Evolutionary conservation across 2,329 filamentous ascomycete genomes (phyloP), one percentile per base, ranked within the genome.

Genomic region (Monosporascus cannonballus): DNA sequence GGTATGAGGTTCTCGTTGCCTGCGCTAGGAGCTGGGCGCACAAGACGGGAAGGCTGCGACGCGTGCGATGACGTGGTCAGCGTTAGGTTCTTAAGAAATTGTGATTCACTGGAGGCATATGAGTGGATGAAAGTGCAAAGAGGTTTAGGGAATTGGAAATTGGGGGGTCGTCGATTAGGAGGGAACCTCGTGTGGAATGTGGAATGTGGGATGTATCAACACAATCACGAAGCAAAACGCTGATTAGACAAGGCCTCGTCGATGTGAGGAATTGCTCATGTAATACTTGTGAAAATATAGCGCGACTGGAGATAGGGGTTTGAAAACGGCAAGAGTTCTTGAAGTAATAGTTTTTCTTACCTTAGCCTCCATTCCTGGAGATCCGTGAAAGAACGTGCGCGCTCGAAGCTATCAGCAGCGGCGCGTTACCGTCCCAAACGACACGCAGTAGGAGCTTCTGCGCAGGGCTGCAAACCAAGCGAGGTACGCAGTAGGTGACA

Each of bases 1-100:
- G 77, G 73, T 48, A 76, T 70, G 54, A 77, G 72, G 70, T 94
- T 94, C 72, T 95, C 90, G 73, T 90, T 87, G 50, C 75, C 75
- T 66, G 78, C 78, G 63, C 79, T 74, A 68, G 81, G 80, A 67
- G 84, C 70, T 47, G 74, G 70, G 65, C 84, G 80, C 61, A 76
- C 60, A 63, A 80, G 81, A 70, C 87, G 81, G 70, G 87, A 86
- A 56, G 89, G 88, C 89, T 93, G 59, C 11, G 14, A 46, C 14
- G 50, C 49, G 49, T 51, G 57, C 57, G 54, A 62, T 61, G 46
- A 50, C 50, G 50, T 49, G 9, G 37, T 52, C 50, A 58, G 52
- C 50, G 54, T 50, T 49, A 48, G 39, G n/a, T 46, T 24, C 25
- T n/a, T 39, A 18, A 17, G n/a, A 14, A 30, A 30, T 22, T 25